Base-by-base conservation (phyloP, 148 eudicot genomes). In the Fagopyrum tataricum region DNA sequence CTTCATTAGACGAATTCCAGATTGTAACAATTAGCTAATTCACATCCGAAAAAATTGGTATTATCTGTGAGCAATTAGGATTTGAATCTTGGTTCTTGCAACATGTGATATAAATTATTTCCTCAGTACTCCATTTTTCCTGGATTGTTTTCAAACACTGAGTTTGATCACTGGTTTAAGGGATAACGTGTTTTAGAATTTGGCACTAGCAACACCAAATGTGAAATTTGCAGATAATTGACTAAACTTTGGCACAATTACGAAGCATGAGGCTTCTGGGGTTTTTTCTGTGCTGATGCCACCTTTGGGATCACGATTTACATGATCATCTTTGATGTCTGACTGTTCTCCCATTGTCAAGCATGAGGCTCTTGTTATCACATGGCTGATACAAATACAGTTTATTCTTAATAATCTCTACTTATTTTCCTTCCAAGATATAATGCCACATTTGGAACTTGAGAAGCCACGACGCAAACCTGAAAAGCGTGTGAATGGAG, bases 371-470 rank as follows among this genome's bases (percentile, higher is more conserved):
- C 37, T 31, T 31, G 37, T 31, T 31, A 31, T 31, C 37, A 31
- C 37, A 31, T 31, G 37, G 37, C 37, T 31, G 37, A 31, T 31
- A 31, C 1, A 0, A 31, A 1, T 1, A 31, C 37, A 31, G 2
- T 31, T 31, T 31, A n/a, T 62, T 70, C 48, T 72, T 4, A 20
- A 64, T 9, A 26, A 53, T 77, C 21, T 64, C 83, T 53, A 81
- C 75, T 37, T 75, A 46, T 83, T 77, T 82, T 40, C 67, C 79
- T 21, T 10, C 10, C 10, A 43, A 95, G 99, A 90, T 84, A 82
- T 91, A 75, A 86, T 84, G 62, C 86, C 96, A 62, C 91, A 87
- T 85, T 87, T 92, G 79, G 99, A 95, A 75, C 84, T 95, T 70
- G 89, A 88, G 81, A 88, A 80, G 80, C 83, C 83, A 42, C 88